Base-by-base conservation (phyloP, 2,329 filamentous ascomycete genomes). In the Monosporascus sp. region DNA sequence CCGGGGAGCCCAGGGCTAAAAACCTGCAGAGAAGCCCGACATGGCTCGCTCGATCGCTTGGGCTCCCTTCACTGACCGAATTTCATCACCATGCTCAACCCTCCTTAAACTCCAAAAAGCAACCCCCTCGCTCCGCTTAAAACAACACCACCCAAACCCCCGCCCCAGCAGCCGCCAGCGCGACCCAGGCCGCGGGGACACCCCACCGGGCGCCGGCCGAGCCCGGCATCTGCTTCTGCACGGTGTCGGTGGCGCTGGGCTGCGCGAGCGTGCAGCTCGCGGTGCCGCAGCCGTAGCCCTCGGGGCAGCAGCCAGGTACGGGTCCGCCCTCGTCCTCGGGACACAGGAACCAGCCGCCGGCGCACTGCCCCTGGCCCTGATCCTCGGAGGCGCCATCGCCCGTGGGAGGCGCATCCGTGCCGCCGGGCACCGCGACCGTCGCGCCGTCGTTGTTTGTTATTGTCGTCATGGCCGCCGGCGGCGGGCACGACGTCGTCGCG, bases 251-350 rank as follows among this genome's bases (percentile, higher is more conserved):
- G 46, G 76, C 74, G 7, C 76, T 77, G 7, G 72, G 76, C 48
- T 73, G 75, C 40, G 67, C 68, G 5, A 83, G 79, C 31, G 84
- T 86, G 71, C 90, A 95, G 67, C 86, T 91, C 22, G 80, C 81
- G 20, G 78, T 78, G 1, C 88, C 91, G 70, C 91, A 96, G 3
- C 70, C 71, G 69, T 87, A 96, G 2, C 90, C 89, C 43, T 72
- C 79, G 0, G 91, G 91, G 76, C 93, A 97, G 69, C 93, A 97
- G 7, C 91, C 91, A 0, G 91, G 85, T 0, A 87, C 83, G 0
- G 80, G 31, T 4, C 31, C 74, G n/a, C 81, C 80, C 0, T 72
- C 79, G 3, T 72, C 73, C 14, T 76, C 52, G 69, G 82, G 62
- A 77, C 84, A 81, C 79, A 97, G 59, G 59, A 83, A 87, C 93